Percentiles rank a stretch among this genome's conserved stretches.
phyloP scores from a whole-genome alignment of 306 rosid species.

The Prunus campanulata region DNA sequence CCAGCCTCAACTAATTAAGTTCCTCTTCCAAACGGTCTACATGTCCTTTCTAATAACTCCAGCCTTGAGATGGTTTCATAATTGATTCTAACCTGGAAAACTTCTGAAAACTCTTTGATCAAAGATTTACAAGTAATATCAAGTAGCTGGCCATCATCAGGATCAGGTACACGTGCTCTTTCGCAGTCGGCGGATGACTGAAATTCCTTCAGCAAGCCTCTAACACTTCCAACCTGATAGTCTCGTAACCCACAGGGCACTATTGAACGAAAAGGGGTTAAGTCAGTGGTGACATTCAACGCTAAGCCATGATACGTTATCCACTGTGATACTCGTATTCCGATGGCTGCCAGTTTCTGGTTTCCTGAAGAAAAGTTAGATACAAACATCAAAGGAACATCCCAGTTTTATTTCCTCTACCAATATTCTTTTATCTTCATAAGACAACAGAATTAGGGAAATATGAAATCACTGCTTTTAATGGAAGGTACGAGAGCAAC shows the following conservation, averaged over 20 bases:
- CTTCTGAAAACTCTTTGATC: conserved; percentile 59
- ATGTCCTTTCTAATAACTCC: conserved; percentile 16
- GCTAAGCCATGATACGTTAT: conserved; percentile 75
- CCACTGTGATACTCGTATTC: conserved; percentile 60
- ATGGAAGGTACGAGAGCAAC: background rate
- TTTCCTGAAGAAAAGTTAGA: conserved; percentile 44
- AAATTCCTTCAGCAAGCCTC: conserved; percentile 39
- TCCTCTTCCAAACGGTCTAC: background rate
- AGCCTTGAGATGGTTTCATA: conserved; percentile 27
- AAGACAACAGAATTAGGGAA: background rate
- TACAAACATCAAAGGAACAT: background rate
- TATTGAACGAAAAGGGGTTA: conserved; percentile 58
- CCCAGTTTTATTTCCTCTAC: background rate
- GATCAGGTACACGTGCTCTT: conserved; percentile 7
- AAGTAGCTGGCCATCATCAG: conserved; percentile 40
- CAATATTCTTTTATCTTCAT: background rate
- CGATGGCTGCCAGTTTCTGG: conserved; percentile 76
- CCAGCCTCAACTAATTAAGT: background rate
- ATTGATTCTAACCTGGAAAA: conserved; percentile 49
- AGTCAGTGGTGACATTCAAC: conserved; percentile 62
- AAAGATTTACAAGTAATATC: conserved; percentile 45
- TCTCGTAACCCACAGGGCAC: conserved; percentile 71
- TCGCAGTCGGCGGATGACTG: conserved; percentile 15
- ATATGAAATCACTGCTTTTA: background rate
- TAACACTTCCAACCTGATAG: conserved; percentile 64